Conservation (phyloP, 1,284 basidiomycete species). For the Inonotus obliquus region DNA sequence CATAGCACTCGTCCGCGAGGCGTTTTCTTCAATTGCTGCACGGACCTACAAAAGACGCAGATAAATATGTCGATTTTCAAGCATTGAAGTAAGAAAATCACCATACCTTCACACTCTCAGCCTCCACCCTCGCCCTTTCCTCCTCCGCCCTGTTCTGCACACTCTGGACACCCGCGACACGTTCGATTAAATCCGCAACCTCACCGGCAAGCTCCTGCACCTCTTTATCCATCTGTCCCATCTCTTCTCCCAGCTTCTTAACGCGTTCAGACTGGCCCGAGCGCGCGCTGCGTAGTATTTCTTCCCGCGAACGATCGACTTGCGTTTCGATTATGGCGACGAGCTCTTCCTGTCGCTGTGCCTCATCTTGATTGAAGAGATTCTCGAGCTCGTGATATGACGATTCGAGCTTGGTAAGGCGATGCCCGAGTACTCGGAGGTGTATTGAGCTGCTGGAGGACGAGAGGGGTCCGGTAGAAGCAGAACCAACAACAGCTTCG, state of each 20-base stretch:
- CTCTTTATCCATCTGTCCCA: not conserved
- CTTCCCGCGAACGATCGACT: slow-evolving; percentile 29
- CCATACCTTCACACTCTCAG: not conserved
- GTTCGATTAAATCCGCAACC: not conserved
- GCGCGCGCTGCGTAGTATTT: not conserved
- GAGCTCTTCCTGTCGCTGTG: slow-evolving; percentile 33
- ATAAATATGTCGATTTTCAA: not conserved
- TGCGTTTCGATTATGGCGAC: slow-evolving; percentile 34
- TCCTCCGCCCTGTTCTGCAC: not conserved
- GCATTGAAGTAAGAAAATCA: not conserved
- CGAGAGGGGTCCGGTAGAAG: too few relatives aligned
- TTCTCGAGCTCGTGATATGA: slow-evolving; percentile 39
- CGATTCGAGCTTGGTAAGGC: slow-evolving; percentile 35
- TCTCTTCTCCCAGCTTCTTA: not conserved
- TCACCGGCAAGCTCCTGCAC: not conserved
- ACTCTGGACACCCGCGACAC: not conserved
- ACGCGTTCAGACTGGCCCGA: not conserved
- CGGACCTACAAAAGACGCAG: not conserved
- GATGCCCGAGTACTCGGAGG: slow-evolving; percentile 33
- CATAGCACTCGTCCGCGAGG: not conserved
- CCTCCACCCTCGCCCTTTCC: not conserved
- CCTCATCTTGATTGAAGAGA: slow-evolving; percentile 36
- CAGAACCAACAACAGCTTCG: not conserved
- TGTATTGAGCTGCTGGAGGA: too few relatives aligned
- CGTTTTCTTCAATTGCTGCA: not conserved